Evolutionary conservation across 768 basidiomycete species (phyloP).

Genomic region (Dacryopinax primogenitus): DNA sequence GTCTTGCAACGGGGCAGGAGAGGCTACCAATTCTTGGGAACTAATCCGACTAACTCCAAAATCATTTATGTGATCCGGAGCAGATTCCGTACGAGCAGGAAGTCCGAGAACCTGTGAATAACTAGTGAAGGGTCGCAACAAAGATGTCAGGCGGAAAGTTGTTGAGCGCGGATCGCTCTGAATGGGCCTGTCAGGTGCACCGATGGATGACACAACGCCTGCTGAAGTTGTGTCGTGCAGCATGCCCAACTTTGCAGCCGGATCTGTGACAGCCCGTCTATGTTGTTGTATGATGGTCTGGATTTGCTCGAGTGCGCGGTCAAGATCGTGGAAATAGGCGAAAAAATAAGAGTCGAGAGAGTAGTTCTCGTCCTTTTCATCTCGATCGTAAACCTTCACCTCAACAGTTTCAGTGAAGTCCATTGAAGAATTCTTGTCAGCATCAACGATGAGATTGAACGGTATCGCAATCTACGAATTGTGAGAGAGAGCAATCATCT

Average conservation of each 20-base stretch:
- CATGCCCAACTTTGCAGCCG: slow-evolving; percentile 14
- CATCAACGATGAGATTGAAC: slow-evolving; percentile 74
- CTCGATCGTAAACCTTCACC: slow-evolving; percentile 59
- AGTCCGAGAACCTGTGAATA: neutral
- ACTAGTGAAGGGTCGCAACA: slow-evolving; percentile 49
- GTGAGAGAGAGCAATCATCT: slow-evolving; percentile 8
- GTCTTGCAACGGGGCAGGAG: neutral
- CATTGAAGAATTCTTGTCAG: slow-evolving; percentile 76
- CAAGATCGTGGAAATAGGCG: slow-evolving; percentile 80
- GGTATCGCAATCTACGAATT: slow-evolving; percentile 72
- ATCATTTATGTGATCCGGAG: neutral
- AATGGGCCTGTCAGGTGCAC: neutral
- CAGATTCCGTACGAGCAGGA: neutral
- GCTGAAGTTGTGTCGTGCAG: slow-evolving; percentile 11
- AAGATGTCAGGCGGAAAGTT: slow-evolving; percentile 46
- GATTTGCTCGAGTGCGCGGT: slow-evolving; percentile 66
- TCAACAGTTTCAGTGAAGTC: slow-evolving; percentile 96
- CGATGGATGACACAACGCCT: neutral
- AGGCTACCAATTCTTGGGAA: neutral
- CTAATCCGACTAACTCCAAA: neutral
- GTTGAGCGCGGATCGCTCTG: neutral
- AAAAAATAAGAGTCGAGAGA: slow-evolving; percentile 84
- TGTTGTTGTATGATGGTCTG: slow-evolving; percentile 52
- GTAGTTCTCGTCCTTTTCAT: slow-evolving; percentile 64
- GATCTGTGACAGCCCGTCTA: slow-evolving; percentile 15